phyloP scores from a whole-genome alignment of 1,139 yeast genomes.

The Debaryomyces fabryi region DNA sequence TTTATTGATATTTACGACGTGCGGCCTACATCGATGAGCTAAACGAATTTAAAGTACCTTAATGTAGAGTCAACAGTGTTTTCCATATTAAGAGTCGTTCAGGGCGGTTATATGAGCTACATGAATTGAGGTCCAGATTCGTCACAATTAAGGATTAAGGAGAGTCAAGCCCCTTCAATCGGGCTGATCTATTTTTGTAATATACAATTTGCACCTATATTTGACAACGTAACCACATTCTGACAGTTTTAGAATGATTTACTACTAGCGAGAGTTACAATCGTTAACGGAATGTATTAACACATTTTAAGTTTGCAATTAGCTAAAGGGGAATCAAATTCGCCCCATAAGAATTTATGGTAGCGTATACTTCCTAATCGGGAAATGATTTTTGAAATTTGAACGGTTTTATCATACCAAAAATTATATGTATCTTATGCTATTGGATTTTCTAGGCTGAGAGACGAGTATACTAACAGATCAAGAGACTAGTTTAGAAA shows the following conservation, averaged over 20 bases:
- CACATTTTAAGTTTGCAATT: background rate
- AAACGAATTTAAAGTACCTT: background rate
- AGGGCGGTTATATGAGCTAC: background rate
- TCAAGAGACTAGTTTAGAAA: background rate
- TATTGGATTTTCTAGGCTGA: background rate
- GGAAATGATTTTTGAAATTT: background rate
- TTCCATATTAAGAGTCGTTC: no score
- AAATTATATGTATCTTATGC: background rate
- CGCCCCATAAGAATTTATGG: background rate
- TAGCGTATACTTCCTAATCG: background rate
- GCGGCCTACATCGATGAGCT: background rate
- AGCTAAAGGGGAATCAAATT: background rate
- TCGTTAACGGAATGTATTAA: background rate
- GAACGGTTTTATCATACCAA: background rate
- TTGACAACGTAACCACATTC: background rate
- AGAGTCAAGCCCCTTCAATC: background rate
- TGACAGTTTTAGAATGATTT: background rate
- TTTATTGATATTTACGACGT: conserved; percentile 2
- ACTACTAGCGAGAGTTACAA: background rate
- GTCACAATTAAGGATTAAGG: background rate
- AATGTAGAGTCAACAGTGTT: background rate
- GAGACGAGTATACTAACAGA: background rate
- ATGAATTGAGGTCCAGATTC: background rate
- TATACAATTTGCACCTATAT: background rate
- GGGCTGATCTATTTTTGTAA: background rate